Evolutionary conservation across 23 red algal genomes (phyloP), one percentile per base, ranked within the genome.

Genomic region (Cyanidioschyzon merolae): DNA sequence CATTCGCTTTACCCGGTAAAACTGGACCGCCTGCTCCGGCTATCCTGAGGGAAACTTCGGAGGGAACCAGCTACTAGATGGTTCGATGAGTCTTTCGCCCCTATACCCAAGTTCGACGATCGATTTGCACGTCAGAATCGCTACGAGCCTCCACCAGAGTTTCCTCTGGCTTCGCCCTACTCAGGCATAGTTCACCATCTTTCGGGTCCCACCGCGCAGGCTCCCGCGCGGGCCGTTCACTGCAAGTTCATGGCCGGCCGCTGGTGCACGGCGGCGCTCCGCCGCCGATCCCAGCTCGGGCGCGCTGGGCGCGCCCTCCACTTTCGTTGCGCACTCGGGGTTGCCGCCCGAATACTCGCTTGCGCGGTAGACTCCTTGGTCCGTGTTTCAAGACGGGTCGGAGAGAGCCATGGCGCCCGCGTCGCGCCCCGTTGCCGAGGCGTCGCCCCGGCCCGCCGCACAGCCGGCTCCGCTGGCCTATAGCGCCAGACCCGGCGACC

Each of bases 41-140:
- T 83, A 87, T 92, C 89, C 84, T 88, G 84, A 83, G 89, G 80
- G 78, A 83, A 92, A 82, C 84, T 87, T 87, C 83, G 89, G 84
- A 85, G 84, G 77, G 89, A 87, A 92, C 83, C 76, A 90, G 89
- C 89, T 83, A 87, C 83, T 75, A 87, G 77, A 92, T 92, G 75
- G 89, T 87, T 92, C 89, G 84, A 92, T 87, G 84, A 87, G 89
- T 86, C 83, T 92, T 83, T 92, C 83, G 89, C 89, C 89, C 83
- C 89, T 87, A 92, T 87, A 92, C 83, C 89, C 82, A 87, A 92
- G 83, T 92, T 80, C 63, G 79, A 92, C 89, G 89, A 92, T 74
- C 83, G 84, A 92, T 92, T 87, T 92, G 89, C 79, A 92, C 89
- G 89, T 92, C 89, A 92, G 89, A 80, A 92, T 74, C 87, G 81